These are phyloP conservation scores for Tanacetum coccineum DNA, from an alignment of 129 eudicot species.

Conservation along the genomic window DNA sequence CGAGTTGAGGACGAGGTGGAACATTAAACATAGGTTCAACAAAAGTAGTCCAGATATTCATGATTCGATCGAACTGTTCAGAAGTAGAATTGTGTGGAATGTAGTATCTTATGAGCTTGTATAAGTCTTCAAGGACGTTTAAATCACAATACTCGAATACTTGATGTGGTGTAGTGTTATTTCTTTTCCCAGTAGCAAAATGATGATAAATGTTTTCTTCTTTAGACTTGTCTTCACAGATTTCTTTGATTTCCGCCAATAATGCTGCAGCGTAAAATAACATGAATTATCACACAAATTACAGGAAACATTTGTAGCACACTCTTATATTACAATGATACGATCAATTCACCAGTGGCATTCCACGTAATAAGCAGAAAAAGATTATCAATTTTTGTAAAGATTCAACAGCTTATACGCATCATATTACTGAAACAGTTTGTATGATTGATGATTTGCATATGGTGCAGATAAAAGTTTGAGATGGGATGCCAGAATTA, in stretches of 20 bases:
- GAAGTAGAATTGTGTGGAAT: conserved; percentile 71
- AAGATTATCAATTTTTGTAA: no score
- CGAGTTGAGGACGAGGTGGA: conserved; percentile 48
- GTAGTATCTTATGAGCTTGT: conserved; percentile 71
- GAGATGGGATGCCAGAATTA: no score
- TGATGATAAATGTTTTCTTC: conserved; percentile 60
- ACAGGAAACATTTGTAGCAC: no score
- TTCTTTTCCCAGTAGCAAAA: conserved; percentile 55
- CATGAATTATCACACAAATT: background rate
- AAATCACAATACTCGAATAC: conserved; percentile 66
- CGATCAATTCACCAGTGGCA: no score
- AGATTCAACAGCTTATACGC: no score
- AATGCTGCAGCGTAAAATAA: conserved; percentile 48
- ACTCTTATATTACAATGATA: no score
- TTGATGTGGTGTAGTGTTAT: conserved; percentile 49
- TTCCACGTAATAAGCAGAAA: no score
- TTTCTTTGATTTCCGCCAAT: conserved; percentile 75
- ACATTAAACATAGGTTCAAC: conserved; percentile 72
- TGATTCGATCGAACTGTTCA: conserved; percentile 67
- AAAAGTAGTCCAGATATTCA: conserved; percentile 83
- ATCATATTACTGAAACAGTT: no score
- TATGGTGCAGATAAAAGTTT: no score
- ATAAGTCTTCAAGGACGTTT: conserved; percentile 72
- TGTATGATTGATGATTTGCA: no score
- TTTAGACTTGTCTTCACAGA: conserved; percentile 49